Evolutionary conservation across 129 eudicot species (phyloP).

Genomic region (Tanacetum coccineum): DNA sequence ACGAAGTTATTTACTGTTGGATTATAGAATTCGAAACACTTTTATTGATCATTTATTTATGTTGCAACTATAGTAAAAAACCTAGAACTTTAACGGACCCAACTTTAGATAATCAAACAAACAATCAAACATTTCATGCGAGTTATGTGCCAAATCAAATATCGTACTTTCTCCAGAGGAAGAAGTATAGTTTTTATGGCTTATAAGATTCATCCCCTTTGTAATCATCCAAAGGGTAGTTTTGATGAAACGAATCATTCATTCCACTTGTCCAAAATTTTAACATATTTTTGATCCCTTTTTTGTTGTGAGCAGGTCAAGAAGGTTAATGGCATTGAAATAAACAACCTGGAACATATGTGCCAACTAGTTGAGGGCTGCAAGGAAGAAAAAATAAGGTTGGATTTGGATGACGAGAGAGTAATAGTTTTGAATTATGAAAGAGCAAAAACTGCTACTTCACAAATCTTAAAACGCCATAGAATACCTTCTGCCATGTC

Average conservation of each 20-base stretch:
- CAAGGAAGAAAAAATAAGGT: conserved; percentile 51
- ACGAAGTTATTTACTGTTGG: no score
- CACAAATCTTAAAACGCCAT: conserved; percentile 83
- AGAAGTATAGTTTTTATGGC: not conserved
- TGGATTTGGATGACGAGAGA: conserved; percentile 92
- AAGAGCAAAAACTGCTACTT: conserved; percentile 74
- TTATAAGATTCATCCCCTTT: not conserved
- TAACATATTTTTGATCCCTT: not conserved
- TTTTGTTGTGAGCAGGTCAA: conserved; percentile 58
- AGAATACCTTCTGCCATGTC: conserved; percentile 88
- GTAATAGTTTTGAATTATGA: conserved; percentile 73
- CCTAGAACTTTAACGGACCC: no score
- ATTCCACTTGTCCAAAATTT: not conserved
- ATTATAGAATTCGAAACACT: no score
- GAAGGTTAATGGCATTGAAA: conserved; percentile 77
- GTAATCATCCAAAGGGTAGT: not conserved
- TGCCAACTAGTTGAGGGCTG: conserved; percentile 64
- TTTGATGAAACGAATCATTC: not conserved
- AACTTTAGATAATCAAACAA: not conserved
- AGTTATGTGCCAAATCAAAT: not conserved
- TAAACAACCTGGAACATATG: conserved; percentile 73
- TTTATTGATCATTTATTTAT: no score
- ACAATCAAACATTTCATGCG: not conserved
- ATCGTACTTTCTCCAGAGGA: not conserved
- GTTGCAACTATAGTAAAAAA: no score